Conservation (phyloP, 441 rosid genomes). For the Flueggea neowawraea region DNA sequence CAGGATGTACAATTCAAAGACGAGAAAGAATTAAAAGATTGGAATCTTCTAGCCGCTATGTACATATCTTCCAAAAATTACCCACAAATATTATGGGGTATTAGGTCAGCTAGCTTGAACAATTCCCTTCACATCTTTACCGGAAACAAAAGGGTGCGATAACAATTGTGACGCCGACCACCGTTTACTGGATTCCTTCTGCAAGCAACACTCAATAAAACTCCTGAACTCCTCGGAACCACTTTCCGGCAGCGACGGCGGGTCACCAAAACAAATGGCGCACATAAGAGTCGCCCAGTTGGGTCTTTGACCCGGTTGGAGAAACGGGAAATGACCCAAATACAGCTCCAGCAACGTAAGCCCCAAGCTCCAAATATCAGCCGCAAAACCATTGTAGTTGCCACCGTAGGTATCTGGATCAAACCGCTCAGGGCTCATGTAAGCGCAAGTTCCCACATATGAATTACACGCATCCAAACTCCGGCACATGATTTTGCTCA, state of each 20-base stretch:
- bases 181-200: conserved; percentile 68
- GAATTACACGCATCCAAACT: conserved; percentile 76
- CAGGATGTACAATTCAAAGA: too few species aligned
- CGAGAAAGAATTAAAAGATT: too few species aligned
- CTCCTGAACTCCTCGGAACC: conserved; percentile 65
- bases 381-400: conserved; percentile 67
- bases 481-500: conserved; percentile 68
- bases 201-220: conserved; percentile 72
- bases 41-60: too few species aligned
- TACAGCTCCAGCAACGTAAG: conserved; percentile 75
- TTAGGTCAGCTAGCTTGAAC: neutral
- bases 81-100: neutral
- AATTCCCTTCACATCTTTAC: neutral
- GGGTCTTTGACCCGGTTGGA: conserved; percentile 77
- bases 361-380: conserved; percentile 93
- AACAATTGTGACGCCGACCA: conserved; percentile 71
- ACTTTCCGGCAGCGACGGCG: conserved; percentile 59
- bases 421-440: conserved; percentile 93
- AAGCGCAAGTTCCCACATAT: conserved; percentile 93
- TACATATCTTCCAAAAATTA: neutral
- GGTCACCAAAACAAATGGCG: conserved; percentile 88
- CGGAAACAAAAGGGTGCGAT: conserved; percentile 56
- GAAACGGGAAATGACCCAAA: conserved; percentile 72
- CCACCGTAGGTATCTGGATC: conserved; percentile 75
- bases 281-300: conserved; percentile 97